Evolutionary conservation across 1,284 basidiomycete species (phyloP), one percentile per base, ranked within the genome.

Genomic region (Psilocybe mexicana): DNA sequence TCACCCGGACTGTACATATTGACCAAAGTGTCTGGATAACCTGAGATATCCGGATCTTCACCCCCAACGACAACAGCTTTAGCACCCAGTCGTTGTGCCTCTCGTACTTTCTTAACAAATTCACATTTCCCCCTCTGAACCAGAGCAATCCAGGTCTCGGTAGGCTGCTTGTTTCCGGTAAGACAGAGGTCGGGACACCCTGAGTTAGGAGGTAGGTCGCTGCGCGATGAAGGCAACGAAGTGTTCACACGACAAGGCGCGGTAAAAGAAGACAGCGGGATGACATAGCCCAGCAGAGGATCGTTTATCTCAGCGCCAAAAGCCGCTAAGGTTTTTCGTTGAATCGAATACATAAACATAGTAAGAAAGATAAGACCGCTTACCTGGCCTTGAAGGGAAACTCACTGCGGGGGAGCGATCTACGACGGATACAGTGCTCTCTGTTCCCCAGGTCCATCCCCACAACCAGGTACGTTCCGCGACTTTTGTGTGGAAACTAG

Each of bases 11-110:
- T 92, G 73, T 90, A 94, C 93, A 96, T 95, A 61, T 92, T 94
- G 43, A 95, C 83, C 59, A 95, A 77, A n/a, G 83, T 82, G 66
- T 93, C 90, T 14, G 92, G 85, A 65, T 82, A 82, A 3, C 89
- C 85, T 10, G 85, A 85, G 48, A 79, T 64, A 23, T 77, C 78
- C 35, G 86, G 85, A 67, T 88, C 82, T 64, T 87, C 81, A 49
- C 94, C 94, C 44, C 94, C 94, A 1, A 97, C 92, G n/a, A 96
- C 85, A 26, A 95, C 88, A 1, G 88, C 93, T 62, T 79, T 83
- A 0, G 94, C 93, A n/a, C 93, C 94, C 10, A 93, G 75, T 43
- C 82, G 77, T 70, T 95, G 92, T 0, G 93, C 92, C 66, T 92
- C 87, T 49, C 90, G 77, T 23, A 83, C 90, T 76, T 97, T 97